Percentiles rank a stretch among this genome's conserved stretches.
phyloP scores from a whole-genome alignment of 2,329 filamentous ascomycete genomes.

The Pestalotiopsis sp. region DNA sequence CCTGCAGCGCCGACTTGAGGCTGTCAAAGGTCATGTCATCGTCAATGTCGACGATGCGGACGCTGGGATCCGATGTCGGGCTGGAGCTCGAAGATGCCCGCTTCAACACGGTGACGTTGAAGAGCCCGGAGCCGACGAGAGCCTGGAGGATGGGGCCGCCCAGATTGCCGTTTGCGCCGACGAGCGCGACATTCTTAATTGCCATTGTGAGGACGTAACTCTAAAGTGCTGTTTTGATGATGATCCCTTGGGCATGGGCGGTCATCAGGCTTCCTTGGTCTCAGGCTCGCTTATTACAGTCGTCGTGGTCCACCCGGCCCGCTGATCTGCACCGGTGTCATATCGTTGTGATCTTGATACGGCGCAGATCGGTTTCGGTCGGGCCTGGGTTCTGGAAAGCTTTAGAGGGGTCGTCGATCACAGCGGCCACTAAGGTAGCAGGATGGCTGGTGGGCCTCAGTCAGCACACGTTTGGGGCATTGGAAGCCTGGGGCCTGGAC shows the following conservation, averaged over 20 bases:
- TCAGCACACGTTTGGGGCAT: background rate
- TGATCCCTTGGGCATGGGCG: background rate
- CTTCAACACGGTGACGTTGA: slow-evolving; percentile 33
- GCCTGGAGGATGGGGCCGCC: slow-evolving; percentile 32
- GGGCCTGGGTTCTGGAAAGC: background rate
- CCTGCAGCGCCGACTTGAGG: slow-evolving; percentile 30
- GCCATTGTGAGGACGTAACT: slow-evolving; percentile 22
- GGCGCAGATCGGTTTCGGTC: background rate
- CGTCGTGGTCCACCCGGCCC: background rate
- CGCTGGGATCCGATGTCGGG: slow-evolving; percentile 13
- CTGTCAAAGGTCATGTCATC: slow-evolving; percentile 29
- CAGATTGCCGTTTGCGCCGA: slow-evolving; percentile 39
- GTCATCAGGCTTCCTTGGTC: background rate
- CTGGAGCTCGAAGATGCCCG: slow-evolving; percentile 32
- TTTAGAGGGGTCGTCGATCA: background rate
- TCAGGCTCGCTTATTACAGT: background rate
- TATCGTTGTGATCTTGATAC: background rate
- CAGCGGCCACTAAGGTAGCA: background rate
- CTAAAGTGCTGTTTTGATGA: background rate
- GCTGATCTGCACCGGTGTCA: background rate
- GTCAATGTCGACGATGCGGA: slow-evolving; percentile 27
- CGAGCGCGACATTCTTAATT: slow-evolving; percentile 35
- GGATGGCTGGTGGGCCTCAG: background rate
- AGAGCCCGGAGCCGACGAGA: slow-evolving; percentile 28
- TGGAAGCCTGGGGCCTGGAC: background rate